A percentile compares a stretch with the other conserved stretches of the same genome.
Conservation (phyloP, 2,329 filamentous ascomycete species). For the Epichloe sibirici region DNA sequence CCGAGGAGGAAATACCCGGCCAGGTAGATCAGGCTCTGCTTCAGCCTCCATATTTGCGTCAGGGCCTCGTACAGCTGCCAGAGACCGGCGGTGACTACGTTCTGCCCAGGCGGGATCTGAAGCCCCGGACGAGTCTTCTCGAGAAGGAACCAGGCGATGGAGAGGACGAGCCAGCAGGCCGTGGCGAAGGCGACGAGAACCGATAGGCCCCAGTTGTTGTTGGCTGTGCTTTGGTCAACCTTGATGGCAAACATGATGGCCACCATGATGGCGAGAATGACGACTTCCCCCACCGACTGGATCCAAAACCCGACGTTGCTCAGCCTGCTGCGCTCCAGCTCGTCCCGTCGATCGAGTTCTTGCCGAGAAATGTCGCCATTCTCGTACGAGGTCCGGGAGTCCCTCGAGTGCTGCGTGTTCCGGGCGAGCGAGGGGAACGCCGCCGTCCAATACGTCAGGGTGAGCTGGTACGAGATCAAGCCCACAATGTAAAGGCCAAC, state of each 20-base stretch:
- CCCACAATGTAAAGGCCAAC: constrained; percentile 55
- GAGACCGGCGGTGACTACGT: constrained; percentile 45
- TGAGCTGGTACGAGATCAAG: constrained; percentile 53
- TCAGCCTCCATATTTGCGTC: constrained; percentile 49
- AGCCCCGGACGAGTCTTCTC: constrained; percentile 52
- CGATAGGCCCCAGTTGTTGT: constrained; percentile 55
- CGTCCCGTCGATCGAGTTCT: constrained; percentile 49
- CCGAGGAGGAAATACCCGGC: constrained; percentile 56
- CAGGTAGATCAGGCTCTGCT: constrained; percentile 54
- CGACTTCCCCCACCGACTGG: constrained; percentile 48
- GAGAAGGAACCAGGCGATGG: constrained; percentile 53
- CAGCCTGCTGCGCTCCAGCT: constrained; percentile 49
- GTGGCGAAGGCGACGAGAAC: constrained; percentile 54
- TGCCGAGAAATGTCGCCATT: constrained; percentile 38
- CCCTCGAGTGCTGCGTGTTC: constrained; percentile 21
- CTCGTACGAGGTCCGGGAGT: constrained; percentile 19
- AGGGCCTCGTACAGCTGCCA: constrained; percentile 49
- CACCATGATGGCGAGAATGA: constrained; percentile 52
- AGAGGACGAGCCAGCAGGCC: constrained; percentile 50
- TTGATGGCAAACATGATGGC: constrained; percentile 49
- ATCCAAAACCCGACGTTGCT: constrained; percentile 53
- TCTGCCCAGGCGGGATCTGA: constrained; percentile 23
- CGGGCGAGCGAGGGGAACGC: constrained; percentile 32
- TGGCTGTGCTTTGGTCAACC: constrained; percentile 43
- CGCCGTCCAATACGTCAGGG: constrained; percentile 57